Conservation (phyloP, 192 early-diverging fungal species). For the Cetraspora pellucida region DNA sequence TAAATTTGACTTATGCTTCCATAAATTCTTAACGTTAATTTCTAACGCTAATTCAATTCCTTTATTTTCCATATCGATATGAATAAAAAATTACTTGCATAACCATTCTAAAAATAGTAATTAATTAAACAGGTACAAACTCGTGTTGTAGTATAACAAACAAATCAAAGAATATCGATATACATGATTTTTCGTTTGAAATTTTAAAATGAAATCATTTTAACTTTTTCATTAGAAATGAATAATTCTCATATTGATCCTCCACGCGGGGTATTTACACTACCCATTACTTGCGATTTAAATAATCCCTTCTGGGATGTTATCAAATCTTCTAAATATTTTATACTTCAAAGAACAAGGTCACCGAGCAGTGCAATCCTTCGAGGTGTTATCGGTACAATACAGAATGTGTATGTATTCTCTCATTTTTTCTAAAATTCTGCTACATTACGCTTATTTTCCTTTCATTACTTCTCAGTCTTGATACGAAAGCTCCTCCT, state of each 20-base stretch:
- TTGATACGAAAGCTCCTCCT: constrained; percentile 91
- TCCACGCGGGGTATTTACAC: constrained; percentile 53
- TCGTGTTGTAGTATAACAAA: too few relatives aligned
- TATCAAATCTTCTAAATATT: constrained; percentile 60
- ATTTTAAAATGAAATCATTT: too few relatives aligned
- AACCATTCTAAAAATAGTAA: too few relatives aligned
- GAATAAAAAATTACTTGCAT: too few relatives aligned
- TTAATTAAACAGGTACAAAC: too few relatives aligned
- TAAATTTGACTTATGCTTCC: too few relatives aligned
- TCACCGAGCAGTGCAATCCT: constrained; percentile 57
- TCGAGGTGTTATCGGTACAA: constrained; percentile 78
- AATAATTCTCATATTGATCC: constrained; percentile 32
- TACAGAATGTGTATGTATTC: constrained; percentile 86
- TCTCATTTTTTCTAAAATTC: neutral
- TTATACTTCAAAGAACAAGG: constrained; percentile 72
- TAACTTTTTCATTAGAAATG: too few relatives aligned
- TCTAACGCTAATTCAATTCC: too few relatives aligned
- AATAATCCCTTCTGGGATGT: constrained; percentile 72
- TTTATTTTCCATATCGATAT: too few relatives aligned
- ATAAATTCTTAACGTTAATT: too few relatives aligned
- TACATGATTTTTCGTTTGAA: too few relatives aligned
- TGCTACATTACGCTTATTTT: neutral
- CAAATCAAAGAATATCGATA: too few relatives aligned
- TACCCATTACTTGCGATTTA: constrained; percentile 55
- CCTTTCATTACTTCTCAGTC: constrained; percentile 41